phyloP scores from a whole-genome alignment of 2,329 filamentous ascomycete genomes.

The Fusarium scirpi region DNA sequence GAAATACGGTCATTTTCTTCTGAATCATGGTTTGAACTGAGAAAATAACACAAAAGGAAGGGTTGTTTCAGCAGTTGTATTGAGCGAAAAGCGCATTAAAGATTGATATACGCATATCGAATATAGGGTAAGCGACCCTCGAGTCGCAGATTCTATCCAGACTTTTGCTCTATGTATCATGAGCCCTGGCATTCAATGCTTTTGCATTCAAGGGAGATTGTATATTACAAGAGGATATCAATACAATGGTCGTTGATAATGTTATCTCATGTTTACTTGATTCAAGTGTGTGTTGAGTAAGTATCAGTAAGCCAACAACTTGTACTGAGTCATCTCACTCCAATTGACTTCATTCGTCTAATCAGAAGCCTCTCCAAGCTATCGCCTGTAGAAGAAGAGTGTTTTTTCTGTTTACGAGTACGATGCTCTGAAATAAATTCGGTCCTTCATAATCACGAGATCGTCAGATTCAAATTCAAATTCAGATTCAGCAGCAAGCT shows the following conservation, averaged over 20 bases:
- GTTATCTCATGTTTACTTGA: constrained; percentile 18
- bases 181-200: background rate
- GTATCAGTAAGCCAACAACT: constrained; percentile 28
- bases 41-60: no score
- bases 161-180: background rate
- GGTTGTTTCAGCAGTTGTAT: no score
- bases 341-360: background rate
- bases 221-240: background rate
- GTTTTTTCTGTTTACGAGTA: background rate
- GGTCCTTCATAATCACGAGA: background rate
- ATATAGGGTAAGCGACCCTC: background rate
- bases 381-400: background rate
- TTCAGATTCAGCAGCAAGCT: background rate
- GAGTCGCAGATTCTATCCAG: background rate
- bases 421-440: background rate
- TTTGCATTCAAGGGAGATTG: background rate
- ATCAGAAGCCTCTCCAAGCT: background rate
- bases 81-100: no score
- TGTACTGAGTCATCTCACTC: background rate
- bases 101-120: background rate
- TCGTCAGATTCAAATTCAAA: background rate
- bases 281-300: constrained; percentile 15
- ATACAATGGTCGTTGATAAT: background rate
- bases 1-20: no score
- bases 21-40: no score